Conservation (phyloP, 352 stramenopile genomes). For the Hyaloperonospora brassicae region DNA sequence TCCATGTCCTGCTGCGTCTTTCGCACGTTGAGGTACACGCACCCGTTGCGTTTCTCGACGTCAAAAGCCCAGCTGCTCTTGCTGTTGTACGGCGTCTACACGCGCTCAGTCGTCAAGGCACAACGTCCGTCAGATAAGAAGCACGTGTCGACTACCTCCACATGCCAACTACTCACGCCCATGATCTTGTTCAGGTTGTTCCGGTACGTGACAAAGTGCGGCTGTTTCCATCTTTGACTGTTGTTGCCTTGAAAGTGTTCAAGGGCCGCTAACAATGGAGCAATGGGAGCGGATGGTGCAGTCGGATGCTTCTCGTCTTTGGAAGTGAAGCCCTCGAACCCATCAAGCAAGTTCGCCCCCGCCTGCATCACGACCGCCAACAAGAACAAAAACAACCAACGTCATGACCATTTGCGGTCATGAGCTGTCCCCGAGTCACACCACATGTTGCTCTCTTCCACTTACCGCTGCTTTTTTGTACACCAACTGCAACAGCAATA, state of each 20-base stretch:
- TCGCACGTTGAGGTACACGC: slow-evolving; percentile 58
- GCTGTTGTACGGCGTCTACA: slow-evolving; percentile 70
- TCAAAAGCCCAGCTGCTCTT: slow-evolving; percentile 59
- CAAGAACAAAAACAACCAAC: too few relatives aligned
- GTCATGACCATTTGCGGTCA: too few relatives aligned
- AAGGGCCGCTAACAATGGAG: slow-evolving; percentile 38
- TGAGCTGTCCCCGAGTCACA: too few relatives aligned
- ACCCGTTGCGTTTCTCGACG: slow-evolving; percentile 45
- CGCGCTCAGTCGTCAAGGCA: slow-evolving; percentile 1
- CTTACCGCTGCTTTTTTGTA: too few relatives aligned
- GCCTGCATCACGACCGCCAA: slow-evolving; percentile 7
- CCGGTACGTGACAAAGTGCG: slow-evolving; percentile 60
- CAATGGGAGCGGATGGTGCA: slow-evolving; percentile 38
- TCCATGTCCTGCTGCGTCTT: slow-evolving; percentile 39
- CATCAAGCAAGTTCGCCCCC: slow-evolving; percentile 50
- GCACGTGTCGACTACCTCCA: too few relatives aligned
- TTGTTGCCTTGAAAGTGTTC: slow-evolving; percentile 32
- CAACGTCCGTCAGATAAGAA: slow-evolving; percentile 4
- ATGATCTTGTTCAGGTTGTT: slow-evolving; percentile 86
- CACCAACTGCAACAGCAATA: too few relatives aligned
- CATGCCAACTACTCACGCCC: slow-evolving; percentile 32
- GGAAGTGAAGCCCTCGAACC: slow-evolving; percentile 39
- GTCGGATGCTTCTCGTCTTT: slow-evolving; percentile 47
- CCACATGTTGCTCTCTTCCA: too few relatives aligned
- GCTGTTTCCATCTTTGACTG: slow-evolving; percentile 6